Evolutionary conservation across 2,329 filamentous ascomycete species (phyloP).

Genomic region (Eurotiales sp.): DNA sequence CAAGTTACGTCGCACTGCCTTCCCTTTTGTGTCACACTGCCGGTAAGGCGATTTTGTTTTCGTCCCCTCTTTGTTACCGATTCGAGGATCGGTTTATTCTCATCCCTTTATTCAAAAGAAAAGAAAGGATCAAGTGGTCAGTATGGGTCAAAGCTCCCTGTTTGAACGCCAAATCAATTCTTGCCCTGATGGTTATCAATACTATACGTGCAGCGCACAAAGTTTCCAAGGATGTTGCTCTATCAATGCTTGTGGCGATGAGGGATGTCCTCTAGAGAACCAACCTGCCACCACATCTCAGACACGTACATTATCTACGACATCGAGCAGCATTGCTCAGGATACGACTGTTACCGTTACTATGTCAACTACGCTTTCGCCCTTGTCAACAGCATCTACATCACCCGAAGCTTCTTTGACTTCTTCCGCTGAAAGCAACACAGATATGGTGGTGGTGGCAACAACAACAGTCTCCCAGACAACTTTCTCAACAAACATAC

Average conservation of each 20-base stretch:
- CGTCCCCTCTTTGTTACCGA: neutral
- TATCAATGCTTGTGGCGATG: constrained; percentile 27
- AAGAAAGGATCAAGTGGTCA: neutral
- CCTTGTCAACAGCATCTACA: neutral
- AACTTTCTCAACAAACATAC: neutral
- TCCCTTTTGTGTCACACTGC: neutral
- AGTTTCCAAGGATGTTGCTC: constrained; percentile 30
- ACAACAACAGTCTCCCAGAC: neutral
- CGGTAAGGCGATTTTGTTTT: neutral
- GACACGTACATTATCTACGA: neutral
- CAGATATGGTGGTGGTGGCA: neutral
- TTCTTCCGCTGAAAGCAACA: neutral
- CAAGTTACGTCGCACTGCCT: too few relatives aligned
- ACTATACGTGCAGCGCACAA: constrained; percentile 7
- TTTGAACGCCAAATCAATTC: neutral
- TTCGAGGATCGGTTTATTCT: neutral
- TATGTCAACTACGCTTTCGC: neutral
- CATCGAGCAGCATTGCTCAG: neutral
- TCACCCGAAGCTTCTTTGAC: neutral
- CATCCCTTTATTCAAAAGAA: neutral
- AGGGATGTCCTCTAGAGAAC: constrained; percentile 26
- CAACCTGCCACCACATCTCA: neutral
- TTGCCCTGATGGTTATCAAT: constrained; percentile 5
- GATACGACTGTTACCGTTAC: neutral
- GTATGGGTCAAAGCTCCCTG: neutral